These are phyloP conservation scores for Kodamaea fungicola DNA, from an alignment of 1,139 yeast species.

Conservation along the genomic window DNA sequence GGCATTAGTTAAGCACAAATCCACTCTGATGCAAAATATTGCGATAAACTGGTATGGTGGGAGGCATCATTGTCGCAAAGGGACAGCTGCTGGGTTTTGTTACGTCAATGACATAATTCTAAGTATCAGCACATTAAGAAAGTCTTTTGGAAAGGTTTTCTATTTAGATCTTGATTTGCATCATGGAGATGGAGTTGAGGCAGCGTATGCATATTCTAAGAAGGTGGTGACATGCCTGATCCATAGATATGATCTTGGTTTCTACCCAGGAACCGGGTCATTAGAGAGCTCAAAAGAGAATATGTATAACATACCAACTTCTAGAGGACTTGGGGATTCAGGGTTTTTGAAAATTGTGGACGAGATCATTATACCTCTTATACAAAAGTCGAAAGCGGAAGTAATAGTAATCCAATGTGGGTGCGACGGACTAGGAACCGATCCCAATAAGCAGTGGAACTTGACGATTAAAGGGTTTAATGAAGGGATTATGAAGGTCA, in stretches of 20 bases:
- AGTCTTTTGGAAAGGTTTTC: slow-evolving; percentile 44
- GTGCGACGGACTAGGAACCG: slow-evolving; percentile 62
- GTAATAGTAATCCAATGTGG: slow-evolving; percentile 67
- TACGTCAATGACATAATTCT: slow-evolving; percentile 67
- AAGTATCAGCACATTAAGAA: slow-evolving; percentile 47
- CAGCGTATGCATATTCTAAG: slow-evolving; percentile 55
- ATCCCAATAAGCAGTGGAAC: slow-evolving; percentile 67
- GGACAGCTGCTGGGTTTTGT: slow-evolving; percentile 68
- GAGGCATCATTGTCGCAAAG: slow-evolving; percentile 62
- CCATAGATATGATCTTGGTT: slow-evolving; percentile 64
- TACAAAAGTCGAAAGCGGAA: slow-evolving; percentile 41
- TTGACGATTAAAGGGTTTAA: slow-evolving; percentile 51
- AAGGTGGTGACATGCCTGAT: slow-evolving; percentile 61
- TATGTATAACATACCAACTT: slow-evolving; percentile 54
- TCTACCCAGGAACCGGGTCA: slow-evolving; percentile 71
- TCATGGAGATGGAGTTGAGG: slow-evolving; percentile 79
- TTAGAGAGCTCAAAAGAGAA: slow-evolving; percentile 23
- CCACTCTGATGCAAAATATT: slow-evolving; percentile 21
- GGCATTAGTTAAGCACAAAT: slow-evolving; percentile 16
- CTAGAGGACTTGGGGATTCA: slow-evolving; percentile 52
- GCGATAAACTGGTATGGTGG: slow-evolving; percentile 81
- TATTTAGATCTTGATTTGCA: slow-evolving; percentile 74
- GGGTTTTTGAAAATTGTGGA: slow-evolving; percentile 34
- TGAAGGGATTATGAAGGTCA: slow-evolving; percentile 26
- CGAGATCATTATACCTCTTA: slow-evolving; percentile 43